phyloP scores from a whole-genome alignment of 1,284 basidiomycete species.

The Trametes versicolor region DNA sequence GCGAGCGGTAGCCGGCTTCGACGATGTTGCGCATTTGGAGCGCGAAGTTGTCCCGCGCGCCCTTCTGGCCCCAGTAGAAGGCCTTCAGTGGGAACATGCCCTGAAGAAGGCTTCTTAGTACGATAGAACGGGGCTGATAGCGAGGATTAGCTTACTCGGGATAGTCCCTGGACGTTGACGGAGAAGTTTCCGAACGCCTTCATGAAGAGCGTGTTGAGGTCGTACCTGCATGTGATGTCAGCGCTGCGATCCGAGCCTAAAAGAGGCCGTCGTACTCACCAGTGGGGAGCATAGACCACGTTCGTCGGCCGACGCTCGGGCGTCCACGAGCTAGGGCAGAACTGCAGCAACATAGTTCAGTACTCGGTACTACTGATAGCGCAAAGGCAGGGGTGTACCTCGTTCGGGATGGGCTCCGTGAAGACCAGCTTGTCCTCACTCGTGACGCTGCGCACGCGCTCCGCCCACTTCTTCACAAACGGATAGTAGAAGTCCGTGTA shows the following conservation, averaged over 20 bases:
- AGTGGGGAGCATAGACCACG: conserved; percentile 92
- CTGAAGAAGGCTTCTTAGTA: conserved; percentile 51
- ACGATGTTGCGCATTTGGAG: conserved; percentile 87
- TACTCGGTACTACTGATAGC: neutral
- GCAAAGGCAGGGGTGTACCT: conserved; percentile 58
- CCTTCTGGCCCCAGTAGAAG: conserved; percentile 88
- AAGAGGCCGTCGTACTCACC: conserved; percentile 57
- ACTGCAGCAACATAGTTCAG: conserved; percentile 52
- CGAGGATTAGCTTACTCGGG: conserved; percentile 63
- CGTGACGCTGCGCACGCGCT: conserved; percentile 63
- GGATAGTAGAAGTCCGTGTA: conserved; percentile 90
- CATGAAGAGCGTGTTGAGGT: conserved; percentile 84
- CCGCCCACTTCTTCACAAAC: conserved; percentile 79
- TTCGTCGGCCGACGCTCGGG: conserved; percentile 68
- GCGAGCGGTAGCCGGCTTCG: conserved; percentile 66
- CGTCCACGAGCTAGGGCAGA: conserved; percentile 83
- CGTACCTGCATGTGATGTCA: conserved; percentile 72
- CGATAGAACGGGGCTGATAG: neutral
- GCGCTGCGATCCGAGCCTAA: neutral
- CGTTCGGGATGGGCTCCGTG: conserved; percentile 90
- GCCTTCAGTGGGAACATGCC: conserved; percentile 85
- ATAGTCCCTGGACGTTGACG: conserved; percentile 91
- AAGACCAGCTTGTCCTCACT: conserved; percentile 76
- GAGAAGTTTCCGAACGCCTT: conserved; percentile 87
- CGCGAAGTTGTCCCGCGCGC: conserved; percentile 83